These are phyloP conservation scores for Rhizoctonia solani DNA, from an alignment of 1,284 basidiomycete genomes.

Conservation along the genomic window DNA sequence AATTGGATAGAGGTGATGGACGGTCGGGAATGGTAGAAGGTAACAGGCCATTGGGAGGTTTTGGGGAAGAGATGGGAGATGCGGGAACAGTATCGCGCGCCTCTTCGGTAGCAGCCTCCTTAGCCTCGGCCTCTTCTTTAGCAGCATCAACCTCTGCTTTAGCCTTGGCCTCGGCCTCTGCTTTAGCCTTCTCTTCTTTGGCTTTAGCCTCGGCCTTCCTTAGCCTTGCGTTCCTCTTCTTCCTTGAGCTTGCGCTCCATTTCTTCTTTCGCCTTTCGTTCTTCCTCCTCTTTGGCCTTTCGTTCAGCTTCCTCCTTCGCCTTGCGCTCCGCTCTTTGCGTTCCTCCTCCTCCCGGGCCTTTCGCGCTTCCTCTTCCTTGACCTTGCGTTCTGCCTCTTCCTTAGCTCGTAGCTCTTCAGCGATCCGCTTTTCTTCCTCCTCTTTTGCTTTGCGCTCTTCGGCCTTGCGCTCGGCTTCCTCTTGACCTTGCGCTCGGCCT, in stretches of 20 bases:
- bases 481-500: constrained; percentile 40
- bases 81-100: constrained; percentile 33
- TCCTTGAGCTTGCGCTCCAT: constrained; percentile 44
- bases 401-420: constrained; percentile 37
- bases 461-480: constrained; percentile 8
- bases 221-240: constrained; percentile 47
- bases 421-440: background rate
- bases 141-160: constrained; percentile 42
- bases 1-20: constrained; percentile 42
- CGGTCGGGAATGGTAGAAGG: constrained; percentile 48
- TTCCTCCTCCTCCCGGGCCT: constrained; percentile 41
- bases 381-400: constrained; percentile 41
- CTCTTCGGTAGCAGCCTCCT: constrained; percentile 50
- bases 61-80: constrained; percentile 43
- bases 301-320: constrained; percentile 56
- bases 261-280: constrained; percentile 51
- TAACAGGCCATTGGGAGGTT: constrained; percentile 46
- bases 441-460: constrained; percentile 42
- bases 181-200: constrained; percentile 52
- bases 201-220: constrained; percentile 54
- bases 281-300: constrained; percentile 57
- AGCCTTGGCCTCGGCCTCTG: constrained; percentile 46
- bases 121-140: constrained; percentile 36
- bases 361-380: constrained; percentile 39
- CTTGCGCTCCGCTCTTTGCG: constrained; percentile 40